phyloP scores from a whole-genome alignment of 2,329 filamentous ascomycete species.

The Berkeleyomyces basicola region DNA sequence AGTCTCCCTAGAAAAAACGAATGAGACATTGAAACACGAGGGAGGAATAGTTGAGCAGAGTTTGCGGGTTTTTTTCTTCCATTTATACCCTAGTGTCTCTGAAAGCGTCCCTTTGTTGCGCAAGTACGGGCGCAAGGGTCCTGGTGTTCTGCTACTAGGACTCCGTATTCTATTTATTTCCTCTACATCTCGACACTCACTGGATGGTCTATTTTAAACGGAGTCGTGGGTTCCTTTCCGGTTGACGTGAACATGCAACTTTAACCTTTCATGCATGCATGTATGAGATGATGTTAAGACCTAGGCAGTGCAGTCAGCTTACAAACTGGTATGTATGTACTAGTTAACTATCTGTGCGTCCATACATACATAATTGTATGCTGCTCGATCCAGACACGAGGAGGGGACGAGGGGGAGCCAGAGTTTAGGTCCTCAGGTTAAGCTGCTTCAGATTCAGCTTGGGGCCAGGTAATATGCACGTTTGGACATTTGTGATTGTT shows the following conservation, averaged over 20 bases:
- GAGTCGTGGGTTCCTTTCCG: background rate
- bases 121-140: background rate
- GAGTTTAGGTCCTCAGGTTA: background rate
- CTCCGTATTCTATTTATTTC: background rate
- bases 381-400: too few species aligned
- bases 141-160: background rate
- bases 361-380: too few species aligned
- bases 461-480: background rate
- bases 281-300: background rate
- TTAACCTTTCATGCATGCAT: background rate
- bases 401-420: background rate
- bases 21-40: too few species aligned
- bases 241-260: slow-evolving; percentile 1
- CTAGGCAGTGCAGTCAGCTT: background rate
- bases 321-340: background rate
- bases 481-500: background rate
- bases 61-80: too few species aligned
- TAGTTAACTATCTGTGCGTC: background rate
- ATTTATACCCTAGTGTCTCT: background rate
- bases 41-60: too few species aligned
- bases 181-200: background rate
- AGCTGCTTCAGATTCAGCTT: slow-evolving; percentile 2
- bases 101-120: background rate
- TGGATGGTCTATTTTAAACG: background rate
- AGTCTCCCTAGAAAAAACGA: too few species aligned